Conservation (phyloP, 148 eudicot species). For the Talinum fruticosum region DNA sequence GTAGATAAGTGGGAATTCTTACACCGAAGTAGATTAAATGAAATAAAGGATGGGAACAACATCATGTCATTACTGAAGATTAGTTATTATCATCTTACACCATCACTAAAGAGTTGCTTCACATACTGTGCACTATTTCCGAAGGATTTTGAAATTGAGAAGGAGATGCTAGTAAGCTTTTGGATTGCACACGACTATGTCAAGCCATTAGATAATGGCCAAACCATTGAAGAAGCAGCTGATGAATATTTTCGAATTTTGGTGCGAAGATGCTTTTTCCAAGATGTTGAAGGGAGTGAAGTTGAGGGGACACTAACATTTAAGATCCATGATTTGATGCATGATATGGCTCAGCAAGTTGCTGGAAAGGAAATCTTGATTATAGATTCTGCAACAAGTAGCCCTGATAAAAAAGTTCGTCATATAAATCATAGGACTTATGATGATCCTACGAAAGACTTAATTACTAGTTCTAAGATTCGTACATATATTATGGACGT, state of each 20-base stretch:
- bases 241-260: slow-evolving; percentile 16
- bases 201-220: not conserved
- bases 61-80: slow-evolving; percentile 24
- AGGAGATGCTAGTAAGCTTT: not conserved
- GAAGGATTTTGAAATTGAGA: not conserved
- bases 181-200: slow-evolving; percentile 29
- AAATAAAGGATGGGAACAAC: not conserved
- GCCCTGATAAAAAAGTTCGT: not conserved
- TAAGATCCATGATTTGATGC: slow-evolving; percentile 25
- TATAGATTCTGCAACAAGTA: not conserved
- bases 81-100: slow-evolving; percentile 20
- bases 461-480: not conserved
- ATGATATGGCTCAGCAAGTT: slow-evolving; percentile 18
- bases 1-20: slow-evolving; percentile 12
- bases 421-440: not conserved
- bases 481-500: not conserved
- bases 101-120: slow-evolving; percentile 22
- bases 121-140: slow-evolving; percentile 20
- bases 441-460: not conserved
- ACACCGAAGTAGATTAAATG: slow-evolving; percentile 2
- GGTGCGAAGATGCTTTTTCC: slow-evolving; percentile 29
- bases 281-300: not conserved
- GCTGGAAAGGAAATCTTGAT: slow-evolving; percentile 3
- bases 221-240: slow-evolving; percentile 20
- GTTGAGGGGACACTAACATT: not conserved